These are phyloP conservation scores for Plasmodium reichenowi DNA, from an alignment of 169 alveolate genomes.

Conservation along the genomic window DNA sequence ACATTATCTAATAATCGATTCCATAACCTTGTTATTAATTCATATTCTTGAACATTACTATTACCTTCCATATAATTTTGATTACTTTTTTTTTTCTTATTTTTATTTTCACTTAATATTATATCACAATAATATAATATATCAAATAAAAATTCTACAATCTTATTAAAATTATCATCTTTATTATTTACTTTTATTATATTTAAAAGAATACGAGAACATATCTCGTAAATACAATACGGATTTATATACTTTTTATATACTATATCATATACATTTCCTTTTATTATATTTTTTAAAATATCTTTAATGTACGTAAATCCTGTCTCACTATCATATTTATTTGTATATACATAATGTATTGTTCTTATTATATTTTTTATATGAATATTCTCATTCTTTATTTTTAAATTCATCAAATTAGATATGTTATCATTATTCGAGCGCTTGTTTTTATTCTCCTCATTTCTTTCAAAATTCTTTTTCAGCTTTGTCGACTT, in stretches of 20 bases:
- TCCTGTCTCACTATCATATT: slow-evolving; percentile 68
- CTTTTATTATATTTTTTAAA: slow-evolving; percentile 51
- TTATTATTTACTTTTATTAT: slow-evolving; percentile 40
- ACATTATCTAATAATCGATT: slow-evolving; percentile 74
- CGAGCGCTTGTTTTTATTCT: slow-evolving; percentile 3
- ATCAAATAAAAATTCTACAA: slow-evolving; percentile 69
- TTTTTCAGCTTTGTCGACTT: slow-evolving; percentile 31
- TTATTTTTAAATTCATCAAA: slow-evolving; percentile 33
- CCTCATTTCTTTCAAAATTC: slow-evolving; percentile 13
- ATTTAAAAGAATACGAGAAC: slow-evolving; percentile 41
- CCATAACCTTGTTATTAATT: slow-evolving; percentile 77
- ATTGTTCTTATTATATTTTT: slow-evolving; percentile 69
- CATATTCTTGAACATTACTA: slow-evolving; percentile 28
- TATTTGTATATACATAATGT: slow-evolving; percentile 65
- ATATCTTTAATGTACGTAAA: slow-evolving; percentile 71
- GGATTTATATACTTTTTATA: slow-evolving; percentile 45
- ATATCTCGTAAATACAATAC: slow-evolving; percentile 55
- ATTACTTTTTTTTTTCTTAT: not conserved
- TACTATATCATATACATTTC: slow-evolving; percentile 59
- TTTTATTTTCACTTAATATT: slow-evolving; percentile 27
- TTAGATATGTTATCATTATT: slow-evolving; percentile 8
- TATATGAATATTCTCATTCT: slow-evolving; percentile 66
- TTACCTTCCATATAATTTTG: not conserved
- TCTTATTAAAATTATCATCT: slow-evolving; percentile 68
- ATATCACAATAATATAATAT: slow-evolving; percentile 70